Conservation (phyloP, 306 rosid genomes). For the Citrullus amarus region DNA sequence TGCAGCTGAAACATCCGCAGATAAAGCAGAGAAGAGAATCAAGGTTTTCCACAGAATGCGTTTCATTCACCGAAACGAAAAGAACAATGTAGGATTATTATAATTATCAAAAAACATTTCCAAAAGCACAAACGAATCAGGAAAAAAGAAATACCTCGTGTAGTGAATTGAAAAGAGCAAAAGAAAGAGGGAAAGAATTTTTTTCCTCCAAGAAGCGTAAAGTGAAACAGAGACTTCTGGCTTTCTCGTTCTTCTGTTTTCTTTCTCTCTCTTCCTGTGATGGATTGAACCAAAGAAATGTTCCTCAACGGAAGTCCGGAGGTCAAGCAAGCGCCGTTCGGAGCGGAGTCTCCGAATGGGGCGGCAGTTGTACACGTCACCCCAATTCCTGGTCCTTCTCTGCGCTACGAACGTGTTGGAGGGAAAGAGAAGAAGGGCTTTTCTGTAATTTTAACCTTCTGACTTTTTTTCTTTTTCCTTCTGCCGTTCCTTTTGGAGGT, state of each 20-base stretch:
- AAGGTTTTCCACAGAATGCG: neutral
- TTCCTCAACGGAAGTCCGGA: slow-evolving; percentile 23
- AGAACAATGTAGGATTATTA: neutral
- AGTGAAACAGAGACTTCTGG: neutral
- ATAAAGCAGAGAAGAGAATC: neutral
- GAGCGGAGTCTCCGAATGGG: slow-evolving; percentile 47
- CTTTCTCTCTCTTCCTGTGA: slow-evolving; percentile 19
- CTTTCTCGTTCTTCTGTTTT: neutral
- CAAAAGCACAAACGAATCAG: neutral
- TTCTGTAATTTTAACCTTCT: neutral
- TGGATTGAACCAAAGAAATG: slow-evolving; percentile 40
- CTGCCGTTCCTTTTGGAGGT: neutral
- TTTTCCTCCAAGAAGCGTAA: neutral
- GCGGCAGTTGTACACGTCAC: slow-evolving; percentile 37
- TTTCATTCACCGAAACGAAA: neutral
- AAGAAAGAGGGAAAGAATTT: slow-evolving; percentile 2
- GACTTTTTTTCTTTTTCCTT: neutral
- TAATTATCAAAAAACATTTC: neutral
- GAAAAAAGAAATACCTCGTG: neutral
- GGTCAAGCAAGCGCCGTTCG: slow-evolving; percentile 26
- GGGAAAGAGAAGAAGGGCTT: slow-evolving; percentile 29
- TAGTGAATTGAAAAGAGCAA: neutral
- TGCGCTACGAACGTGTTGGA: slow-evolving; percentile 27
- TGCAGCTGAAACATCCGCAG: neutral
- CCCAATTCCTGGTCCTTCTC: slow-evolving; percentile 17